Evolutionary conservation across 2,329 filamentous ascomycete species (phyloP).

Genomic region (Drechslerella dactyloides): DNA sequence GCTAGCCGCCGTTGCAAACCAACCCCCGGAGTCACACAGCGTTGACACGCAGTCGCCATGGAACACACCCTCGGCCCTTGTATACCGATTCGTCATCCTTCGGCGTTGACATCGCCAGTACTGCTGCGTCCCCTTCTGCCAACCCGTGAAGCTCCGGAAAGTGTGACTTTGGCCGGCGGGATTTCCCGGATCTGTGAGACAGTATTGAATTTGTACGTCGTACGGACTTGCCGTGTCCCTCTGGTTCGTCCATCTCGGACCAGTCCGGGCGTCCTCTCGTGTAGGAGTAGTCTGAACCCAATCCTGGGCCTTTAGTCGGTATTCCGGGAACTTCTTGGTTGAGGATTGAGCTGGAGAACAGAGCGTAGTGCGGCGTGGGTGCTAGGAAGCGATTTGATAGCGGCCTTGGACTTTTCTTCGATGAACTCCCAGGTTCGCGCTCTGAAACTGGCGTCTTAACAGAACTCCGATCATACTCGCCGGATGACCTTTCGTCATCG

Average conservation of each 20-base stretch:
- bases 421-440: slow-evolving; percentile 7
- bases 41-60: slow-evolving; percentile 33
- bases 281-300: slow-evolving; percentile 22
- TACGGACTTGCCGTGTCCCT: slow-evolving; percentile 3
- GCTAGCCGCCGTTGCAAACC: not conserved
- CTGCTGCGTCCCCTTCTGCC: slow-evolving; percentile 23
- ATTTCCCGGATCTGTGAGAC: slow-evolving; percentile 27
- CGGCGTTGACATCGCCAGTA: slow-evolving; percentile 25
- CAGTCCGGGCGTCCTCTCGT: slow-evolving; percentile 43
- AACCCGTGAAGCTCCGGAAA: slow-evolving; percentile 15
- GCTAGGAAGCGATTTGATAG: slow-evolving; percentile 23
- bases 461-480: slow-evolving; percentile 42
- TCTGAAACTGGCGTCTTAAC: slow-evolving; percentile 16
- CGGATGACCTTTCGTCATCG: slow-evolving; percentile 34
- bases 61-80: slow-evolving; percentile 44
- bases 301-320: not conserved
- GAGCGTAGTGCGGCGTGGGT: slow-evolving; percentile 32
- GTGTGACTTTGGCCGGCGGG: slow-evolving; percentile 14
- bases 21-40: slow-evolving; percentile 5
- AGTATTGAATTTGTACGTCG: slow-evolving; percentile 14
- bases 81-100: slow-evolving; percentile 45
- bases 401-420: slow-evolving; percentile 8
- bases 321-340: slow-evolving; percentile 25
- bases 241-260: slow-evolving; percentile 45
- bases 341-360: slow-evolving; percentile 42